phyloP scores from a whole-genome alignment of 805 yeast genomes.

The Candida caryicola region DNA sequence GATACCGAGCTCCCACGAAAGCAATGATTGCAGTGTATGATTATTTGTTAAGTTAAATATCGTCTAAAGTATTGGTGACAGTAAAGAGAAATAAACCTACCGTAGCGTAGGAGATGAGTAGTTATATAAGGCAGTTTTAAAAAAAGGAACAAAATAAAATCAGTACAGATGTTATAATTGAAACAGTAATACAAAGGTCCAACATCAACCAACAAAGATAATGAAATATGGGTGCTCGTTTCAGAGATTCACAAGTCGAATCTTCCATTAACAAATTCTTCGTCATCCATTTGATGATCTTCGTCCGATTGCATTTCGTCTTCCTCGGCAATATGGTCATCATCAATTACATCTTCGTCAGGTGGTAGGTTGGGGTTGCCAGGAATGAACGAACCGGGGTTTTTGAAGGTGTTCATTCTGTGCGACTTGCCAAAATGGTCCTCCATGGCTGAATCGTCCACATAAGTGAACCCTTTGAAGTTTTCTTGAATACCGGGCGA shows the following conservation, averaged over 20 bases:
- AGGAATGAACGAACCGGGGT: slow-evolving; percentile 71
- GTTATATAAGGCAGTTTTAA: too few relatives aligned
- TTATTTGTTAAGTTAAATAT: too few relatives aligned
- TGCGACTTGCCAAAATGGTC: slow-evolving; percentile 61
- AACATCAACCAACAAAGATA: too few relatives aligned
- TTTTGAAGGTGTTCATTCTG: slow-evolving; percentile 35
- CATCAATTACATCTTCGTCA: slow-evolving; percentile 81
- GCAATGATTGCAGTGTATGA: too few relatives aligned
- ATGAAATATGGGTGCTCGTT: too few relatives aligned
- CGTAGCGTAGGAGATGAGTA: too few relatives aligned
- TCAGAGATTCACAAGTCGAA: slow-evolving; percentile 59
- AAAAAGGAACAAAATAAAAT: too few relatives aligned
- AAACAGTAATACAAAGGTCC: too few relatives aligned
- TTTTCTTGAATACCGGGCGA: slow-evolving; percentile 95
- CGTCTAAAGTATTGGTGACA: background rate
- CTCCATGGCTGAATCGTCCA: slow-evolving; percentile 89
- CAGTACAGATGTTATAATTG: too few relatives aligned
- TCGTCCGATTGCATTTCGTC: slow-evolving; percentile 51
- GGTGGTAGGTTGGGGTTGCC: slow-evolving; percentile 80
- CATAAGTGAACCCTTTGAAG: slow-evolving; percentile 95
- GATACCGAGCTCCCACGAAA: too few relatives aligned
- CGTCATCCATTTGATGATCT: slow-evolving; percentile 66
- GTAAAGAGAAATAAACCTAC: background rate
- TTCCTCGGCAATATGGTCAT: slow-evolving; percentile 49
- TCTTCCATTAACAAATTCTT: slow-evolving; percentile 83